Base-by-base conservation (phyloP, 2,329 filamentous ascomycete genomes). In the Cladosporium phlei region DNA sequence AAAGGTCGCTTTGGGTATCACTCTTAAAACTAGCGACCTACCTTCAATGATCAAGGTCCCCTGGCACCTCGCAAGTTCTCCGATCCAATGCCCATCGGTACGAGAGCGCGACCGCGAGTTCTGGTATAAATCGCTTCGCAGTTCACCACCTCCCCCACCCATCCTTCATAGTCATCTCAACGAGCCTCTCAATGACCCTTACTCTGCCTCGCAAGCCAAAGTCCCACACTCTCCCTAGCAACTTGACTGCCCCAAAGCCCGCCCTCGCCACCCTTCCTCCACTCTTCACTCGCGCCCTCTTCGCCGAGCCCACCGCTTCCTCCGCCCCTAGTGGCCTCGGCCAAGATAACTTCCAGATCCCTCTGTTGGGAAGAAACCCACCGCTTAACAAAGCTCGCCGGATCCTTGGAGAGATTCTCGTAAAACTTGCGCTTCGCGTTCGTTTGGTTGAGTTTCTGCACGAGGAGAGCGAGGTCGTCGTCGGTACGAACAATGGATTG, bases 381-480 rank as follows among this genome's bases (percentile, higher is more conserved):
- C 60, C 86, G 82, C 54, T 80, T 82, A 50, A 96, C 76, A 59
- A 97, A 97, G 10, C 78, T 80, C 12, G 86, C 84, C 0, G 93
- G 93, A 57, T 96, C 89, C 53, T 85, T 80, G 49, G 82, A 80
- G 53, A 97, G 74, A 4, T 82, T 80, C 5, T 79, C 82, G 66
- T 93, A 85, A 72, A 98, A 98, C 12, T 83, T 80, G 64, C 95
- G 88, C 64, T 95, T 95, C 19, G 88, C 87, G 64, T 95, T 95
- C 20, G 86, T 88, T 55, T 89, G 82, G 21, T 83, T 78, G 34
- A 96, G 78, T 1, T 87, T 88, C 64, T 95, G 88, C 47, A 96
- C 75, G 16, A 95, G 75, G 11, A 86, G 75, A 0, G 89, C 86
- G 3, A 97, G 76, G 56, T 95, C 86, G 49, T 95, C 89, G 61